A percentile compares a stretch with the other conserved stretches of the same genome.
phyloP scores from a whole-genome alignment of 345 rosid genomes.

The Syzygium jambos region DNA sequence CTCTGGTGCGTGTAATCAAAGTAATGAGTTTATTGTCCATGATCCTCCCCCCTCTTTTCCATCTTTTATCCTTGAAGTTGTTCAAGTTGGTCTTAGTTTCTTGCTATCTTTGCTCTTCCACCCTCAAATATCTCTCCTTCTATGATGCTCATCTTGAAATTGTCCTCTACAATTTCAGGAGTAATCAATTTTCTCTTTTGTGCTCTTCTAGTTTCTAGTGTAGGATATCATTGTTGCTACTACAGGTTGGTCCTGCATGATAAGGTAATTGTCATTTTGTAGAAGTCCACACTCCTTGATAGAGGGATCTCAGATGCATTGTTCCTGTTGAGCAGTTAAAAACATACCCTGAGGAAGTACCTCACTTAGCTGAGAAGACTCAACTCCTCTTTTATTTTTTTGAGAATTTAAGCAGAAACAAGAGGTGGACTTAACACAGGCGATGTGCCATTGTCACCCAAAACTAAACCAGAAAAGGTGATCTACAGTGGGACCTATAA shows the following conservation, averaged over 20 bases:
- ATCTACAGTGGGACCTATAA: neutral
- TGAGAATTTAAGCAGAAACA: neutral
- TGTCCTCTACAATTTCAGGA: neutral
- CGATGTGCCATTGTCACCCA: neutral
- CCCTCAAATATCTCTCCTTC: neutral
- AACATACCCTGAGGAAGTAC: neutral
- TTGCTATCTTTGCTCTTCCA: neutral
- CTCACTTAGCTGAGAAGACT: neutral
- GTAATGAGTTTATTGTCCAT: neutral
- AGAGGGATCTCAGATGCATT: neutral
- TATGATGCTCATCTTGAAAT: neutral
- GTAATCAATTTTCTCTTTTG: neutral
- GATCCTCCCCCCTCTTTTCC: neutral
- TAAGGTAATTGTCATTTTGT: neutral
- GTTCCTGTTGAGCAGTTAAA: neutral
- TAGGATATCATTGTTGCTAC: neutral
- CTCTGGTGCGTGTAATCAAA: neutral
- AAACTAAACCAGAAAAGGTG: neutral
- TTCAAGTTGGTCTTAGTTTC: neutral
- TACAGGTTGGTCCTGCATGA: neutral
- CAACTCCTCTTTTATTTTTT: neutral
- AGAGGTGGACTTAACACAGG: neutral
- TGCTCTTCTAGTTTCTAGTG: neutral
- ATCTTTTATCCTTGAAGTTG: neutral
- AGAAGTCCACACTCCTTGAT: neutral